A percentile compares a stretch with the other conserved stretches of the same genome.
These are phyloP conservation scores for Afroboletus lepidellus DNA, from an alignment of 1,284 basidiomycete species.

Conservation along the genomic window DNA sequence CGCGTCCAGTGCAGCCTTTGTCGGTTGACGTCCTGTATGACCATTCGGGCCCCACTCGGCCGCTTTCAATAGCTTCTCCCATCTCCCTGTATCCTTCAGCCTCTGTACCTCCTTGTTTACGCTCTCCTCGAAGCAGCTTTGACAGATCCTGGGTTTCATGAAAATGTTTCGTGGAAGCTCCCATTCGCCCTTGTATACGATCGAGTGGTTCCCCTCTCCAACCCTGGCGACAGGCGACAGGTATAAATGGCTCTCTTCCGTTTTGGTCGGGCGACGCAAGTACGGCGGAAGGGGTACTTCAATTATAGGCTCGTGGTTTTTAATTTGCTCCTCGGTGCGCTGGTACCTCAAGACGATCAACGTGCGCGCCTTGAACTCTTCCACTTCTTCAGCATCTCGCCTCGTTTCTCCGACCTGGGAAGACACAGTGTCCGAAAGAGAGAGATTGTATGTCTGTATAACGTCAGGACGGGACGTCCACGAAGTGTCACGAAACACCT, in stretches of 20 bases:
- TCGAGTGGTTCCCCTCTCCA: constrained; percentile 42
- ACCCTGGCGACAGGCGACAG: constrained; percentile 33
- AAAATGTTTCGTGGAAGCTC: constrained; percentile 42
- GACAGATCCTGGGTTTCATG: constrained; percentile 18
- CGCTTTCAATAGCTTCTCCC: constrained; percentile 17
- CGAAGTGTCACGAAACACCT: background rate
- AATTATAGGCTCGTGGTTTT: constrained; percentile 20
- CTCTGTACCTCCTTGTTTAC: constrained; percentile 15
- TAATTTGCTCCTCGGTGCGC: constrained; percentile 16
- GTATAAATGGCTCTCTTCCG: constrained; percentile 42
- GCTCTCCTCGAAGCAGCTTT: constrained; percentile 24
- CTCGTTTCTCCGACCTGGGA: background rate
- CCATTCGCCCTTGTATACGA: constrained; percentile 41
- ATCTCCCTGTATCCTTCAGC: constrained; percentile 26
- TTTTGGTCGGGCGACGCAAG: constrained; percentile 5
- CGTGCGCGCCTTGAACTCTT: constrained; percentile 17
- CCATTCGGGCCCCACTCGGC: constrained; percentile 7
- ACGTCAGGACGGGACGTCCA: constrained; percentile 25
- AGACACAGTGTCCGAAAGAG: background rate
- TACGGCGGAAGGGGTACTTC: constrained; percentile 25
- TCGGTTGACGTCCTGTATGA: background rate
- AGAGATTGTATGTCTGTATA: constrained; percentile 19
- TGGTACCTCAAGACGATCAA: constrained; percentile 19
- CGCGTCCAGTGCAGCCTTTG: constrained; percentile 4
- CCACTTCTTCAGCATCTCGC: constrained; percentile 8